Evolutionary conservation across 2,329 filamentous ascomycete species (phyloP).

Genomic region (Phialophora expanda): DNA sequence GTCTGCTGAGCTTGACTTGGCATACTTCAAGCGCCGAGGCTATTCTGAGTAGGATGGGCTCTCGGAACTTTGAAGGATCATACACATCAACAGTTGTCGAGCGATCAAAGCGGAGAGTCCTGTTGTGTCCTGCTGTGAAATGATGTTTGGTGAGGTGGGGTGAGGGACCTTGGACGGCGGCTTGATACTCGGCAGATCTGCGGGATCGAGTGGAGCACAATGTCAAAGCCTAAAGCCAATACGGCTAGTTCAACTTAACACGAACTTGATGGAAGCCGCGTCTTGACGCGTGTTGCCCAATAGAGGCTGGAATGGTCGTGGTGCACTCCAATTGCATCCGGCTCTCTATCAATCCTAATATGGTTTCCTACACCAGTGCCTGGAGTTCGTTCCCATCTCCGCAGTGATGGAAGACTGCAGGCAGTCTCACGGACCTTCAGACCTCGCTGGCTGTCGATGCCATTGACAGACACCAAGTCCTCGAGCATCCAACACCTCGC

Average conservation of each 20-base stretch:
- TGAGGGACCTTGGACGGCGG: not conserved
- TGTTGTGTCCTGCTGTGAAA: not conserved
- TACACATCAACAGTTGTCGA: not conserved
- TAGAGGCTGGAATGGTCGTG: not conserved
- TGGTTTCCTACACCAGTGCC: not conserved
- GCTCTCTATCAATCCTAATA: not conserved
- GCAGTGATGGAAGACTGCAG: slow-evolving; percentile 26
- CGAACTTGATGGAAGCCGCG: slow-evolving; percentile 4
- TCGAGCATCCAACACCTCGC: not conserved
- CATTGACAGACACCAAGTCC: slow-evolving; percentile 6
- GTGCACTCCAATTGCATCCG: not conserved
- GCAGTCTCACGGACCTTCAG: slow-evolving; percentile 20
- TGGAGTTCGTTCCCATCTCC: not conserved
- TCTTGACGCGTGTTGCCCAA: slow-evolving; percentile 13
- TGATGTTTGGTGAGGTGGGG: not conserved
- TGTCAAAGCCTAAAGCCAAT: not conserved
- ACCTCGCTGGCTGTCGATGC: not conserved
- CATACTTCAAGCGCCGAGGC: slow-evolving; percentile 11
- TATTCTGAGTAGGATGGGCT: not conserved
- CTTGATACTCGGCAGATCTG: not conserved
- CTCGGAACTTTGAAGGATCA: too few species aligned
- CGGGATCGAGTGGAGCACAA: not conserved
- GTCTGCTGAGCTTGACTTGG: slow-evolving; percentile 65
- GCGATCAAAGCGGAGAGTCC: not conserved
- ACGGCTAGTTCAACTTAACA: not conserved